Evolutionary conservation across 2,329 filamentous ascomycete genomes (phyloP).

Genomic region (Pestalotiopsis sp.): DNA sequence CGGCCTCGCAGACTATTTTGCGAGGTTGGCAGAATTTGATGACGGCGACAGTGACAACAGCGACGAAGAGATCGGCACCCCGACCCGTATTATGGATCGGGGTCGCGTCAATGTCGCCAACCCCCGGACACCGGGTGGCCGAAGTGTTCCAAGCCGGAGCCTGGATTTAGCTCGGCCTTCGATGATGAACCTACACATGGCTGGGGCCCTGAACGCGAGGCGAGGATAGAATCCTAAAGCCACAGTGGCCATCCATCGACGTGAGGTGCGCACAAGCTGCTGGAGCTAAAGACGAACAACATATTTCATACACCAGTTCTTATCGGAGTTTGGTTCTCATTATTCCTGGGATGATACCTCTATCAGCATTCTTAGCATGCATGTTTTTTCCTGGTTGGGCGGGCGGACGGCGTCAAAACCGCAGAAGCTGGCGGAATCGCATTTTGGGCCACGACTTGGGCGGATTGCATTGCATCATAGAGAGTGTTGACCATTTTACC

Average conservation of each 20-base stretch:
- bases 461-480: not conserved
- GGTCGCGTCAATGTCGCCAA: conserved; percentile 60
- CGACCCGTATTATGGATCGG: conserved; percentile 47
- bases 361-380: conserved; percentile 2
- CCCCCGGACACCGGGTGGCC: conserved; percentile 53
- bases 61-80: conserved; percentile 26
- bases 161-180: conserved; percentile 52
- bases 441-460: not conserved
- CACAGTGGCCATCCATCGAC: not conserved
- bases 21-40: conserved; percentile 73
- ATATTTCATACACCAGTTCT: not conserved
- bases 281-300: not conserved
- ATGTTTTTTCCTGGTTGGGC: not conserved
- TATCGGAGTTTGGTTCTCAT: conserved; percentile 2
- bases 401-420: not conserved
- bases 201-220: conserved; percentile 25
- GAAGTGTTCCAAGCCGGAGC: conserved; percentile 55
- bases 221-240: conserved; percentile 20
- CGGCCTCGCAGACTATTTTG: conserved; percentile 83
- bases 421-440: not conserved
- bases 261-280: not conserved
- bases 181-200: conserved; percentile 26
- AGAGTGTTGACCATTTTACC: not conserved
- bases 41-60: conserved; percentile 37
- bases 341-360: not conserved